Evolutionary conservation across 2,329 filamentous ascomycete genomes (phyloP), one percentile per base, ranked within the genome.

Genomic region (Tricladium varicosporioides): DNA sequence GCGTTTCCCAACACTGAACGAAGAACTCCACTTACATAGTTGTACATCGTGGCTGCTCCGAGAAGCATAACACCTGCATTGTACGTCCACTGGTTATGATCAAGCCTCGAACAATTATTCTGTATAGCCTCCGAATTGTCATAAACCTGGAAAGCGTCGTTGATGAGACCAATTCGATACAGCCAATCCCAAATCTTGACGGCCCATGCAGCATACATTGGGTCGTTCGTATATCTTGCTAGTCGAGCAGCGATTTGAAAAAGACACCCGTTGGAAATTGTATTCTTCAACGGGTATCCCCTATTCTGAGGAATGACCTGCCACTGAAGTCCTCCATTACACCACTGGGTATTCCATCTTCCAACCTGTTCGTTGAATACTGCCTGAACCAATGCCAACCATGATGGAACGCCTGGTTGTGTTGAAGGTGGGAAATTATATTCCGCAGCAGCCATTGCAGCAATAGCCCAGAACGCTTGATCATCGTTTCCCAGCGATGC

Each of bases 291-390:
- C 65, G 86, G 80, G 72, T 86, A 94, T n/a, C 91, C 91, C 69
- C 93, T 92, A 88, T 91, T 2, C 81, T 78, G 69, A 87, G 92
- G 42, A 19, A 18, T 9, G 48, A 95, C 91, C 73, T 95, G 91
- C 89, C 89, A 92, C 58, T 88, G 82, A 54, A 93, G 71, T 2
- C 90, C 90, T 40, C 90, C 90, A 14, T 77, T 78, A 65, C 90
- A 94, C 53, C 81, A 74, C 0, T 76, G 70, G 0, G 72, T 78
- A 59, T 92, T 88, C 90, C 89, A 93, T 44, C 89, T 81, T 15
- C 77, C 76, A 2, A 83, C 83, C 66, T 92, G 89, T 5, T 85
- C 86, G 70, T 94, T 90, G 77, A 93, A 94, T 22, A 91, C 87
- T 51, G 87, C 88, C 69, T 91, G 85, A 1, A 86, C 89, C 10